These are phyloP conservation scores for Diospyros lotus DNA, from an alignment of 148 eudicot genomes.

Conservation along the genomic window DNA sequence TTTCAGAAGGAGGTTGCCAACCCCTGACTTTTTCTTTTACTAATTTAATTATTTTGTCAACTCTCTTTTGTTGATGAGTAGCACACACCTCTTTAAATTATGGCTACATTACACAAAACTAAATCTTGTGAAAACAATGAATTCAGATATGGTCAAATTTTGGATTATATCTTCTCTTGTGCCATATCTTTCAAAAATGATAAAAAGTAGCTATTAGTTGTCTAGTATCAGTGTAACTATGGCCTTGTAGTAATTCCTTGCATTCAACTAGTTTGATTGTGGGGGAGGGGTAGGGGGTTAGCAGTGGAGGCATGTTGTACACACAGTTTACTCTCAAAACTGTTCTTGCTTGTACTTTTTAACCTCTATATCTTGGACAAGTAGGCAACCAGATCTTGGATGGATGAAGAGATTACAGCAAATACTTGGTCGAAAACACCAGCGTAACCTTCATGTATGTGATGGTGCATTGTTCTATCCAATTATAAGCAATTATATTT, in stretches of 20 bases:
- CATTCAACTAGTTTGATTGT: background rate
- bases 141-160: background rate
- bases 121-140: background rate
- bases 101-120: background rate
- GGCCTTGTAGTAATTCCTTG: background rate
- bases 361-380: conserved; percentile 12
- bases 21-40: background rate
- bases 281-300: background rate
- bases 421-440: conserved; percentile 95
- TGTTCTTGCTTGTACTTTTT: conserved; percentile 1
- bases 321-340: background rate
- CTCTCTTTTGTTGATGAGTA: background rate
- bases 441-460: conserved; percentile 88
- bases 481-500: background rate
- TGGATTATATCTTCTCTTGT: background rate
- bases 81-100: background rate
- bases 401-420: conserved; percentile 92
- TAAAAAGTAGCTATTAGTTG: conserved; percentile 4
- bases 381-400: conserved; percentile 94
- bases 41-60: background rate
- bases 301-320: background rate
- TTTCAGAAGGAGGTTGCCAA: background rate
- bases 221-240: background rate
- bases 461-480: background rate
- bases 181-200: background rate